Evolutionary conservation across 139 green algal species (phyloP).

Genomic region (Mychonastes homosphaera): DNA sequence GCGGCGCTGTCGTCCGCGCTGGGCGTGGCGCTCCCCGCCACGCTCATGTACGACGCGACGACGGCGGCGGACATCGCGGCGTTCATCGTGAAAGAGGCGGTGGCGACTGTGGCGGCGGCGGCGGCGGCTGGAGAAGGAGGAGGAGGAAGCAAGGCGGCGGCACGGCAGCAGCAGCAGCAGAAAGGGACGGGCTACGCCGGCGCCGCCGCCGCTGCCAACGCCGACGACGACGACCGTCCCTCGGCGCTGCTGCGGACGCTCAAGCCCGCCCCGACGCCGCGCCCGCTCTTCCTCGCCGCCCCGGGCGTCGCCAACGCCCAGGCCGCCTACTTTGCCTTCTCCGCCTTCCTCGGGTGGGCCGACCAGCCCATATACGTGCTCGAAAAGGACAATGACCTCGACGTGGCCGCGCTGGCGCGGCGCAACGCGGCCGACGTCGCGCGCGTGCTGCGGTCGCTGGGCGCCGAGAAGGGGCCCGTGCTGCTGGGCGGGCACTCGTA

Average conservation of each 20-base stretch:
- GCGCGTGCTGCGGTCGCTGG: constrained; percentile 54
- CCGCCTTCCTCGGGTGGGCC: constrained; percentile 30
- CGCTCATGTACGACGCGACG: constrained; percentile 79
- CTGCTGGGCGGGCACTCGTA: constrained; percentile 80
- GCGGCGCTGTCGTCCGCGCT: constrained; percentile 26
- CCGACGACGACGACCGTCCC: constrained; percentile 11
- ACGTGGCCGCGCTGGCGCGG: constrained; percentile 47
- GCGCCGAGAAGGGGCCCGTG: constrained; percentile 71
- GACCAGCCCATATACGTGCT: constrained; percentile 82
- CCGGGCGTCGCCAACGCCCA: constrained; percentile 83
- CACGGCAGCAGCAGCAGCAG: neutral
- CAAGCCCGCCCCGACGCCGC: constrained; percentile 24
- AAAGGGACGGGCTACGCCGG: constrained; percentile 10
- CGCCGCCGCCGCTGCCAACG: neutral
- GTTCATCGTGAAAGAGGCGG: constrained; percentile 9
- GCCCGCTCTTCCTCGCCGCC: constrained; percentile 74
- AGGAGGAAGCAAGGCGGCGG: neutral
- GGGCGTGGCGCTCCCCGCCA: constrained; percentile 52
- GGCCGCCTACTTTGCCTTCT: constrained; percentile 48
- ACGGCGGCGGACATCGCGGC: constrained; percentile 38
- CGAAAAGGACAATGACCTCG: constrained; percentile 86
- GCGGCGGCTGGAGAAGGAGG: neutral
- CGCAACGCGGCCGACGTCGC: constrained; percentile 70
- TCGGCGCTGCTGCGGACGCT: constrained; percentile 65
- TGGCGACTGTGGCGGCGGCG: neutral